Percentiles rank a stretch among this genome's conserved stretches.
Conservation (phyloP, 768 basidiomycete species). For the Strobilomyces echinocephalus region DNA sequence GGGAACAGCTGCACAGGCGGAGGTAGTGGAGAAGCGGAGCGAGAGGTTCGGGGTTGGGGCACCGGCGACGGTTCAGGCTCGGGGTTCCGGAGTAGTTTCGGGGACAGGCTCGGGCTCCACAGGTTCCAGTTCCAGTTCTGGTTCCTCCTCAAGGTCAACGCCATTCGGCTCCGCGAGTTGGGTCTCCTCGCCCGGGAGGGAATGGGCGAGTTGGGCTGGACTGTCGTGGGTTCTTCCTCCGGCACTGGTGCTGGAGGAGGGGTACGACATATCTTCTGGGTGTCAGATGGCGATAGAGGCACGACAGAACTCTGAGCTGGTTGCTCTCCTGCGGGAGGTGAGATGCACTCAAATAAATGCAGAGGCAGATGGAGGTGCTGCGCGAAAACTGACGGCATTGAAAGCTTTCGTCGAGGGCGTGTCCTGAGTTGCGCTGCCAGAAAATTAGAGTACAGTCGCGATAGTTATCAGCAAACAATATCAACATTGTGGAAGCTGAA, state of each 20-base stretch:
- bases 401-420: no score
- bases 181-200: constrained; percentile 38
- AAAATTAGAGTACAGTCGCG: no score
- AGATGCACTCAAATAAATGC: no score
- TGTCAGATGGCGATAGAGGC: no score
- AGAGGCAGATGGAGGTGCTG: no score
- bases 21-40: constrained; percentile 21
- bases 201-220: constrained; percentile 28
- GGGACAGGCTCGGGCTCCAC: constrained; percentile 22
- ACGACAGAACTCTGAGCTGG: no score
- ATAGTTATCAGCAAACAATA: no score
- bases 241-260: constrained; percentile 27
- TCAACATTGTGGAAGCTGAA: no score
- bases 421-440: no score
- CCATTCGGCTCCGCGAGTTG: constrained; percentile 41
- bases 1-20: constrained; percentile 28
- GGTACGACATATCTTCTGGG: no score
- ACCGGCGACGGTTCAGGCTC: constrained; percentile 24
- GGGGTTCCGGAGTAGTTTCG: not conserved
- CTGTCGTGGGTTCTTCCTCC: constrained; percentile 40
- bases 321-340: no score
- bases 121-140: constrained; percentile 29
- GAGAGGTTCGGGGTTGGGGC: constrained; percentile 7
- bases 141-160: constrained; percentile 29
- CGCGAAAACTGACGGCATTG: no score